Evolutionary conservation across 495 filamentous ascomycete genomes (phyloP).

Genomic region (Daldinia grandis): DNA sequence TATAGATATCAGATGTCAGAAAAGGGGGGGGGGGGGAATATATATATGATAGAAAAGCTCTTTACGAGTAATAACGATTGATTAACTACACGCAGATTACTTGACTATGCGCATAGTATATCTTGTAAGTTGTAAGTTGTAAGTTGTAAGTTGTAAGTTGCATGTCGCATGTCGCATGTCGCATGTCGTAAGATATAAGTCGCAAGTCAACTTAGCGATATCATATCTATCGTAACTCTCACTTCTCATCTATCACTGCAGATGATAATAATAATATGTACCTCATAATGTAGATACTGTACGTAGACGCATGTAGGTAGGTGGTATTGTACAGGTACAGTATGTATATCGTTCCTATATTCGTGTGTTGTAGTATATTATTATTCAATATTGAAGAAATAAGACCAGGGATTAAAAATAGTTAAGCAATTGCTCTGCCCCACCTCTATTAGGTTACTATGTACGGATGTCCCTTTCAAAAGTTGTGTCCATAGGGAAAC

Average conservation of each 20-base stretch:
- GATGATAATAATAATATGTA: constrained; percentile 10
- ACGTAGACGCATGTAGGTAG: not conserved
- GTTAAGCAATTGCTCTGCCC: constrained; percentile 24
- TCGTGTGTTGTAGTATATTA: constrained; percentile 6
- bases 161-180: not conserved
- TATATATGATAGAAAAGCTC: not conserved
- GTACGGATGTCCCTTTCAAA: too few relatives aligned
- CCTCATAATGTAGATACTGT: not conserved
- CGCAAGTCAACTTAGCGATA: not conserved
- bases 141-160: not conserved
- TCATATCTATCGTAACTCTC: constrained; percentile 7
- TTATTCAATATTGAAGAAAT: constrained; percentile 7
- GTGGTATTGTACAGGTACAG: not conserved
- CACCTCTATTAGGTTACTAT: not conserved
- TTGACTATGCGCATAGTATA: not conserved
- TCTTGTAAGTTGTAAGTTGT: not conserved
- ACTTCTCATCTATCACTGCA: constrained; percentile 5
- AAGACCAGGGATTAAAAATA: constrained; percentile 24
- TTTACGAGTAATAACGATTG: not conserved
- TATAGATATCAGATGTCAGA: constrained; percentile 38
- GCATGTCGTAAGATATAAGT: constrained; percentile 2
- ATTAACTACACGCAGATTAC: constrained; percentile 2
- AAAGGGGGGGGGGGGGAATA: not conserved
- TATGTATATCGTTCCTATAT: not conserved
- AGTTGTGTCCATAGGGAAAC: too few relatives aligned